phyloP scores from a whole-genome alignment of 1,139 yeast species.

The Geotrichum australiense region DNA sequence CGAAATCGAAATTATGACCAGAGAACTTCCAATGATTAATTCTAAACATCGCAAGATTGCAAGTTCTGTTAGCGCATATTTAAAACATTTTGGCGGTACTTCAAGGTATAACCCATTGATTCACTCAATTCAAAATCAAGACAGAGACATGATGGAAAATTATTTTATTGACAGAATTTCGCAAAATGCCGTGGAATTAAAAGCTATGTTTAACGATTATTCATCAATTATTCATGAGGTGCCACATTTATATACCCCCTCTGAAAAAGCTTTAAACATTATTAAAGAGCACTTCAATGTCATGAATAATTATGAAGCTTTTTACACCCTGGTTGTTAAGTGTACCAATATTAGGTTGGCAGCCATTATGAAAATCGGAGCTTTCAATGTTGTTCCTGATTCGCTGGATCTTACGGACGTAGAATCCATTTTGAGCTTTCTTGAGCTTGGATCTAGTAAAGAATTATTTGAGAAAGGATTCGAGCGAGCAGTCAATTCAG shows the following conservation, averaged over 20 bases:
- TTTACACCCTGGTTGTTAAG: neutral
- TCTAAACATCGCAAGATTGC: neutral
- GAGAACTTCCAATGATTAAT: neutral
- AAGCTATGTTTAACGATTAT: neutral
- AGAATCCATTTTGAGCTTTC: neutral
- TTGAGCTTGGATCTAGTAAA: neutral
- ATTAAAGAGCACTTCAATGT: too few relatives aligned
- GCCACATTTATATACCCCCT: neutral
- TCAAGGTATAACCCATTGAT: neutral
- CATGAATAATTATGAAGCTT: too few relatives aligned
- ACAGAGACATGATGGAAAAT: neutral
- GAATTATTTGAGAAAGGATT: neutral
- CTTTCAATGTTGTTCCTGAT: too few relatives aligned
- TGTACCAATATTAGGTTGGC: conserved; percentile 1
- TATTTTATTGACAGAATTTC: neutral
- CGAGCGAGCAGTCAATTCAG: too few relatives aligned
- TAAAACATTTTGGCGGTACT: too few relatives aligned
- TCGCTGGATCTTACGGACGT: neutral
- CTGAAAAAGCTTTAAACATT: too few relatives aligned
- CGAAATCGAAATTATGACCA: conserved; percentile 1
- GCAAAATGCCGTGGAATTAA: neutral
- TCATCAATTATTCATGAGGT: neutral
- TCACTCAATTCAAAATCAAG: neutral
- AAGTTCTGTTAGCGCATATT: neutral
- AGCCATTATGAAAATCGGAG: too few relatives aligned